Percentiles rank a stretch among this genome's conserved stretches.
phyloP scores from a whole-genome alignment of 73 alveolate genomes.

The Symbiodinium pilosum region DNA sequence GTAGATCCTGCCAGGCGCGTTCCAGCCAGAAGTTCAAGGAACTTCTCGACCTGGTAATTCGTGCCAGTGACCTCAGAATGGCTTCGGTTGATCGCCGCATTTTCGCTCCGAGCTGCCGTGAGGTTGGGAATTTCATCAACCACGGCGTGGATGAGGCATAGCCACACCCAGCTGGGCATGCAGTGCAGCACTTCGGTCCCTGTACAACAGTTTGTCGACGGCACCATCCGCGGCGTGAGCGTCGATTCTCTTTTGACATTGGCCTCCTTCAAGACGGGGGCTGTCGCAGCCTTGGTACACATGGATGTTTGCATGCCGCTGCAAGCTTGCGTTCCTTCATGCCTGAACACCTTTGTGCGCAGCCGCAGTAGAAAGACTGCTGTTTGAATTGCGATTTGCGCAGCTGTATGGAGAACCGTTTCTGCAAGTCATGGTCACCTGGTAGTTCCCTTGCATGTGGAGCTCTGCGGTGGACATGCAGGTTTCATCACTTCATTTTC shows the following conservation, averaged over 20 bases:
- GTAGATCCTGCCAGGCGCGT: slow-evolving; percentile 58
- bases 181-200: background rate
- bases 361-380: no score
- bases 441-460: no score
- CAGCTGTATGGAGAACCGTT: no score
- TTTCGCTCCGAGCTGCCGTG: no score
- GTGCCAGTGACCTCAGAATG: background rate
- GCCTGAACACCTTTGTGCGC: no score
- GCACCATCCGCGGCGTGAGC: slow-evolving; percentile 55
- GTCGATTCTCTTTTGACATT: slow-evolving; percentile 48
- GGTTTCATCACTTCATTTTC: slow-evolving; percentile 75
- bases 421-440: no score
- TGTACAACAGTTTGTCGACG: background rate
- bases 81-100: background rate
- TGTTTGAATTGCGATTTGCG: no score
- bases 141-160: slow-evolving; percentile 77
- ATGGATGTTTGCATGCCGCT: no score
- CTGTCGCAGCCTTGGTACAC: background rate
- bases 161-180: background rate
- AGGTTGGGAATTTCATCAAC: slow-evolving; percentile 78
- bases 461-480: no score
- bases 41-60: slow-evolving; percentile 18
- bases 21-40: slow-evolving; percentile 29
- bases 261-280: slow-evolving; percentile 78
- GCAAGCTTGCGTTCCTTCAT: no score